Conservation (phyloP, 805 yeast genomes). For the Diddensiella transvaalensis region DNA sequence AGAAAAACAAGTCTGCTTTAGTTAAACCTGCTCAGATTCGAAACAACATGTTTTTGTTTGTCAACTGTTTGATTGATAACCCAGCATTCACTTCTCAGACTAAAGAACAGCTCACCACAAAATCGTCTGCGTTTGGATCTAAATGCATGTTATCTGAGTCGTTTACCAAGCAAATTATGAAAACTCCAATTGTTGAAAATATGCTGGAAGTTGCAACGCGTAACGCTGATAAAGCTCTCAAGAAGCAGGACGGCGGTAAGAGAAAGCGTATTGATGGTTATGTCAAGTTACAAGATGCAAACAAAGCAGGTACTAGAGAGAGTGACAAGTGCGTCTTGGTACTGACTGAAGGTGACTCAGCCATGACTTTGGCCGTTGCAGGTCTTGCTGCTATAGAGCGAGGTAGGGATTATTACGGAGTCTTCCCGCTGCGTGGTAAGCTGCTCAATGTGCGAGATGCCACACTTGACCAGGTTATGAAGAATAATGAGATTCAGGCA, state of each 20-base stretch:
- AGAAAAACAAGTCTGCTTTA: conserved; percentile 59
- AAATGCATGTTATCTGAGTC: conserved; percentile 72
- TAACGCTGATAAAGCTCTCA: conserved; percentile 82
- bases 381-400: conserved; percentile 76
- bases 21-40: conserved; percentile 85
- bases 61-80: conserved; percentile 89
- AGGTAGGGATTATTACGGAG: conserved; percentile 92
- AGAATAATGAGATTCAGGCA: conserved; percentile 92
- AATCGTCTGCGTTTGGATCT: conserved; percentile 85
- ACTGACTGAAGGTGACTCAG: conserved; percentile 96
- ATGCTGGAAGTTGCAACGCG: conserved; percentile 80
- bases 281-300: conserved; percentile 91
- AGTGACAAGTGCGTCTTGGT: conserved; percentile 90
- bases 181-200: conserved; percentile 66
- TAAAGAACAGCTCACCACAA: conserved; percentile 90
- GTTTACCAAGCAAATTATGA: conserved; percentile 67
- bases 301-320: conserved; percentile 90
- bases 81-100: conserved; percentile 98
- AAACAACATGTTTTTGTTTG: conserved; percentile 83
- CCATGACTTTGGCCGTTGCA: conserved; percentile 83
- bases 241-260: conserved; percentile 81
- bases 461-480: conserved; percentile 87
- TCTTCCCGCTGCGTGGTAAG: conserved; percentile 94
- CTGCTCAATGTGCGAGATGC: conserved; percentile 95
- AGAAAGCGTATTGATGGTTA: conserved; percentile 83